Evolutionary conservation across 139 green algal genomes (phyloP), one percentile per base, ranked within the genome.

Genomic region (Asterochloris erici): DNA sequence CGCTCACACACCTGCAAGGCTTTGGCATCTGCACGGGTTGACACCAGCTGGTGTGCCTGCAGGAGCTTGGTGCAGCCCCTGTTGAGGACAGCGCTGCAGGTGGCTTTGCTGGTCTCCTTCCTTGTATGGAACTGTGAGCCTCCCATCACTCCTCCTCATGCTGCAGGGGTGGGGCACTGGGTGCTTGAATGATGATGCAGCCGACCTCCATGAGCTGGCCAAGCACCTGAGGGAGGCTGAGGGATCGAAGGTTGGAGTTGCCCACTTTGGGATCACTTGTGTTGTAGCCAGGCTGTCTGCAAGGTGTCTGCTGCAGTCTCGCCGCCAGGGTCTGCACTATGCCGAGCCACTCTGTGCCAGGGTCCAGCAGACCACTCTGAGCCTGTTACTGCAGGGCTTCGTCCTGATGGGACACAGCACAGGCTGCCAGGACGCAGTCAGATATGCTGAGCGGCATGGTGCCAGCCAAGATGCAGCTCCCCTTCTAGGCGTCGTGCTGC

Each of bases 361-460:
- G 38, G 38, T 71, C 66, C 21, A 24, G 66, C 17, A 13, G 17
- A 24, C 66, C 17, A 10, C 66, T 21, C 66, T 24, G 21, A 26
- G 17, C 23, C 38, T 70, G 76, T 54, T 27, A 70, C 38, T 78
- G 81, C 78, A 87, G 62, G 88, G 64, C 9, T 19, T 91, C 10
- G 86, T 94, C 24, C 78, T 96, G 2, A 71, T 94, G 47, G 93
- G 93, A 0, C 93, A 96, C 79, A 90, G 82, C 60, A 96, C 93
- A 6, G 93, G 93, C 14, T 95, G 93, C 82, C 93, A 96, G 75
- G 93, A 95, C 78, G 81, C 86, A 14, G 90, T 94, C 47, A 84
- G 90, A 13, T 95, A 87, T 71, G 79, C 79, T 28, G 26, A 88
- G 21, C 14, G 21, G 19, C 24, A 60, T 11, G 29, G 17, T 17